These are phyloP conservation scores for Asterella californica DNA, from an alignment of 225 moss, liverwort and hornwort genomes.

Conservation along the genomic window DNA sequence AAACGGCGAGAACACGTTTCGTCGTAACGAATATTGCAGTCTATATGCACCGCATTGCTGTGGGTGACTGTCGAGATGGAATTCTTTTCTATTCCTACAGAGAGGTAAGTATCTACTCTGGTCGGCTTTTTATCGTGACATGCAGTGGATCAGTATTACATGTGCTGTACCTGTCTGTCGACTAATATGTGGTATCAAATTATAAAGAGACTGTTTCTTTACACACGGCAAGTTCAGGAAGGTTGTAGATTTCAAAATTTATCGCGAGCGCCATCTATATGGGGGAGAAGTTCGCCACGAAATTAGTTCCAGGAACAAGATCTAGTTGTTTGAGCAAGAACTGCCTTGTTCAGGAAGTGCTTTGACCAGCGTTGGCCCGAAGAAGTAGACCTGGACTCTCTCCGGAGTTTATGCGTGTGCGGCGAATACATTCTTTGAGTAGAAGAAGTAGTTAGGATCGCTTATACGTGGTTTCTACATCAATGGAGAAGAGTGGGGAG, in stretches of 20 bases:
- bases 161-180: background rate
- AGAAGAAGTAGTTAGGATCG: background rate
- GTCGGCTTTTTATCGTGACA: background rate
- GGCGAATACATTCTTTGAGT: background rate
- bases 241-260: background rate
- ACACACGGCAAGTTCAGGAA: no score
- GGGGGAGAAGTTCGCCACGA: background rate
- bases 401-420: background rate
- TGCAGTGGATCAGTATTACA: background rate
- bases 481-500: no score
- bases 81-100: slow-evolving; percentile 83
- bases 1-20: slow-evolving; percentile 81
- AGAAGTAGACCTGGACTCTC: background rate
- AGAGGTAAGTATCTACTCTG: slow-evolving; percentile 49
- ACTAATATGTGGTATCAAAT: no score
- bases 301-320: background rate
- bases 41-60: slow-evolving; percentile 86
- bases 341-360: background rate
- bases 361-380: background rate
- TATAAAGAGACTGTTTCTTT: no score
- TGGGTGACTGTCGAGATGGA: slow-evolving; percentile 97
- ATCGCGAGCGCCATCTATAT: background rate
- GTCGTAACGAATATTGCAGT: slow-evolving; percentile 83
- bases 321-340: background rate
- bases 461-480: no score